A percentile compares a stretch with the other conserved stretches of the same genome.
Conservation (phyloP, 441 rosid species). For the Lagerstroemia fauriei region DNA sequence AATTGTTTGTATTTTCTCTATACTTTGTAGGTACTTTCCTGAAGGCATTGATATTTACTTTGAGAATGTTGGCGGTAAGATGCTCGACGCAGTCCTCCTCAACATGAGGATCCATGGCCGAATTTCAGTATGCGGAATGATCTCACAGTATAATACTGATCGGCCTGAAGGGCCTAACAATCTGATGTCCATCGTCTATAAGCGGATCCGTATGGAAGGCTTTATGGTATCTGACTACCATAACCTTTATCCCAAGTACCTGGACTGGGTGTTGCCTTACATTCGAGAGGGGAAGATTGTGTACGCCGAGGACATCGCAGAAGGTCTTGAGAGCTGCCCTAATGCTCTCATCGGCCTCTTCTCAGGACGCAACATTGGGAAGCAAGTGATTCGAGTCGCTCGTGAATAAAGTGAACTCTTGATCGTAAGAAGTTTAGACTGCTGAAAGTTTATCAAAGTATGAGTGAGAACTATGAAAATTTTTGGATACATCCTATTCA, state of each 20-base stretch:
- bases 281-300: conserved; percentile 33
- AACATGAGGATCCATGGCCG: conserved; percentile 45
- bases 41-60: conserved; percentile 52
- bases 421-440: not conserved
- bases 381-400: conserved; percentile 35
- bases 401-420: not conserved
- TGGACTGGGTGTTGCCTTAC: conserved; percentile 26
- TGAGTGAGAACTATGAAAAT: not conserved
- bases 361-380: conserved; percentile 37
- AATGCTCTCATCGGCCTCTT: conserved; percentile 35
- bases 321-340: conserved; percentile 36
- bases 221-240: conserved; percentile 24
- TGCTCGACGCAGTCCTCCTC: conserved; percentile 44
- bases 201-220: conserved; percentile 37
- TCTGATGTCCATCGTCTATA: conserved; percentile 24
- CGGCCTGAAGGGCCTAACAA: conserved; percentile 37
- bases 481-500: no score
- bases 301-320: conserved; percentile 35
- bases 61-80: conserved; percentile 52
- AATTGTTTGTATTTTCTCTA: not conserved
- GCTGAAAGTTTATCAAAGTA: not conserved
- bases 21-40: conserved; percentile 34
- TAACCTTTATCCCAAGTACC: conserved; percentile 23
- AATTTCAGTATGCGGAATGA: conserved; percentile 41
- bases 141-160: conserved; percentile 41